Conservation (phyloP, 441 rosid species). For the Breynia disticha region DNA sequence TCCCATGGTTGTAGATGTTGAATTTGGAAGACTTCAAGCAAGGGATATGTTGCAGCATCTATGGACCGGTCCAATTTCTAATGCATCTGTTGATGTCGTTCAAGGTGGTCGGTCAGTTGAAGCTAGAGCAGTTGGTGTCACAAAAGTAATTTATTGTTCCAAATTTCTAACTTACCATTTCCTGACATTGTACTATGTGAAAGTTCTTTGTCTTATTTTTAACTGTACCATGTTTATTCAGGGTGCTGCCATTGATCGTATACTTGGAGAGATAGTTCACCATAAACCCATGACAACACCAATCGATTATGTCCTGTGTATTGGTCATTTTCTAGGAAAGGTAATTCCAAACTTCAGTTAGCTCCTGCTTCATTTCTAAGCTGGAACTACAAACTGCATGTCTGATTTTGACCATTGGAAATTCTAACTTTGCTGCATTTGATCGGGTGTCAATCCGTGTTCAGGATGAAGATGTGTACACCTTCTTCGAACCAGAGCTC, state of each 20-base stretch:
- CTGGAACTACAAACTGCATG: no score
- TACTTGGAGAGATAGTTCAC: slow-evolving; percentile 92
- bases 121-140: slow-evolving; percentile 96
- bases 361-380: background rate
- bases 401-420: no score
- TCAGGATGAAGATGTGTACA: slow-evolving; percentile 95
- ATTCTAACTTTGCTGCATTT: no score
- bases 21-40: slow-evolving; percentile 96
- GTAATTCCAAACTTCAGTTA: slow-evolving; percentile 23
- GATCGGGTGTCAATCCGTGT: background rate
- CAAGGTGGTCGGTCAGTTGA: slow-evolving; percentile 97
- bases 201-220: slow-evolving; percentile 9
- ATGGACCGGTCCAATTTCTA: slow-evolving; percentile 99
- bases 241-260: slow-evolving; percentile 98
- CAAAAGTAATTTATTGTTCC: slow-evolving; percentile 61
- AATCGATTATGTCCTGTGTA: slow-evolving; percentile 86
- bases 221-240: slow-evolving; percentile 19
- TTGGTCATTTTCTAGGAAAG: slow-evolving; percentile 96
- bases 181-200: background rate
- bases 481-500: slow-evolving; percentile 92
- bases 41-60: slow-evolving; percentile 98
- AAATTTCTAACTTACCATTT: slow-evolving; percentile 3
- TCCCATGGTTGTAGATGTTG: slow-evolving; percentile 48
- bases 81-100: slow-evolving; percentile 97
- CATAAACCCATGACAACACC: slow-evolving; percentile 85